A percentile compares a stretch with the other conserved stretches of the same genome.
Conservation (phyloP, 2,329 filamentous ascomycete genomes). For the Elsinoe australis region DNA sequence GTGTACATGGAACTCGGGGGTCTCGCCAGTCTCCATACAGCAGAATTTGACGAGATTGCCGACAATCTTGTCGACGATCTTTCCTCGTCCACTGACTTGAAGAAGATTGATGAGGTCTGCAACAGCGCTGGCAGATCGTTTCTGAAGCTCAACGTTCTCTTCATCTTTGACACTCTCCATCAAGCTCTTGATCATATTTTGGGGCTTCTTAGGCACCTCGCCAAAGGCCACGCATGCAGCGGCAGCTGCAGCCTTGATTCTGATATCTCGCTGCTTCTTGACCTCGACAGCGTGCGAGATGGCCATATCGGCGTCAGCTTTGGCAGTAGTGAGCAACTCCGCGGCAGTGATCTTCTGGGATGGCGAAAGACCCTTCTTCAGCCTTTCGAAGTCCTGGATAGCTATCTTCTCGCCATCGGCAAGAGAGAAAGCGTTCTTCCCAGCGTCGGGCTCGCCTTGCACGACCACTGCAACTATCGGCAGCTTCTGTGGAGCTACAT, state of each 20-base stretch:
- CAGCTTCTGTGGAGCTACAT: slow-evolving; percentile 65
- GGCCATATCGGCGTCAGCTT: slow-evolving; percentile 58
- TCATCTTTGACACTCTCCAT: slow-evolving; percentile 98
- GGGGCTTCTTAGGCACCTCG: slow-evolving; percentile 85
- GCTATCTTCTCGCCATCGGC: slow-evolving; percentile 81
- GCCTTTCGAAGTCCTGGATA: slow-evolving; percentile 72
- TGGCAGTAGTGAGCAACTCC: slow-evolving; percentile 70
- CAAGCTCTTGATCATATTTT: slow-evolving; percentile 84
- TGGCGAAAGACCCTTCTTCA: slow-evolving; percentile 83
- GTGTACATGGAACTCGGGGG: slow-evolving; percentile 86
- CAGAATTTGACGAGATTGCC: slow-evolving; percentile 95
- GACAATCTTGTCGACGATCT: slow-evolving; percentile 90
- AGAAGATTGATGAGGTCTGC: slow-evolving; percentile 81
- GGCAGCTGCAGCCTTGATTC: slow-evolving; percentile 78
- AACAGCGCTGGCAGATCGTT: slow-evolving; percentile 76
- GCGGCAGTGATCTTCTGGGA: slow-evolving; percentile 78
- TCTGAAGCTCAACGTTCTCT: slow-evolving; percentile 81
- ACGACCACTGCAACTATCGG: slow-evolving; percentile 82
- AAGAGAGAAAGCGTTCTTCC: slow-evolving; percentile 86
- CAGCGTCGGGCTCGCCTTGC: slow-evolving; percentile 85
- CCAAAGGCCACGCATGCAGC: slow-evolving; percentile 83
- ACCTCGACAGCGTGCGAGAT: slow-evolving; percentile 72
- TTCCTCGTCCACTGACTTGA: slow-evolving; percentile 67
- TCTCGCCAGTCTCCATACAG: slow-evolving; percentile 95
- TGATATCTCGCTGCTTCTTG: slow-evolving; percentile 75